phyloP scores from a whole-genome alignment of 108 stramenopile species.

The Conticribra weissflogii region DNA sequence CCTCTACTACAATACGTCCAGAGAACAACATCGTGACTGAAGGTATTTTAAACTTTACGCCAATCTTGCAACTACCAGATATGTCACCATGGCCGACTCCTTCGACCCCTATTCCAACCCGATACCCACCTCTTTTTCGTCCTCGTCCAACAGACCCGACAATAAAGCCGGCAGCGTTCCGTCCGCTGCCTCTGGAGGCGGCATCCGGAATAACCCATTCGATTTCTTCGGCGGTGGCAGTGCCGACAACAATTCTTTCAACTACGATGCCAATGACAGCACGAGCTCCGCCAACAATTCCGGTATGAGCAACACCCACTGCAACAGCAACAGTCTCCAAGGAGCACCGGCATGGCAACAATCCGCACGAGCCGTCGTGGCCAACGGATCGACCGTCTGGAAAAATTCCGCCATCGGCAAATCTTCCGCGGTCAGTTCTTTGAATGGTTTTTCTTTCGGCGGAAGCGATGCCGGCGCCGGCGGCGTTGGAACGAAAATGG shows the following conservation, averaged over 20 bases:
- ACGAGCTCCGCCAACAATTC: too few relatives aligned
- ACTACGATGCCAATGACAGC: too few relatives aligned
- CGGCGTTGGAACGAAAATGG: background rate
- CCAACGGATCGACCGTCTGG: slow-evolving; percentile 13
- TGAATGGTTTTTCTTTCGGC: background rate
- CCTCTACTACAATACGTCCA: too few relatives aligned
- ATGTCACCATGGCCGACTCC: slow-evolving; percentile 1
- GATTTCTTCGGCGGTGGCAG: background rate
- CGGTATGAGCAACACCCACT: background rate
- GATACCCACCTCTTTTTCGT: background rate
- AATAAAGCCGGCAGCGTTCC: background rate
- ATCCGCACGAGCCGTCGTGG: slow-evolving; percentile 4
- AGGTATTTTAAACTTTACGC: too few relatives aligned
- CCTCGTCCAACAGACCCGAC: too few relatives aligned
- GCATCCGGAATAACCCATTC: too few relatives aligned
- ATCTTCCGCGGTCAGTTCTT: too few relatives aligned
- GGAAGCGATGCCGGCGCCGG: background rate
- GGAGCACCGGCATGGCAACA: slow-evolving; percentile 7
- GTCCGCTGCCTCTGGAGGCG: background rate
- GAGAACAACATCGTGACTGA: too few relatives aligned
- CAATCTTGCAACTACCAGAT: too few relatives aligned
- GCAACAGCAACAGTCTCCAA: slow-evolving; percentile 3
- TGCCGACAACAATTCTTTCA: background rate
- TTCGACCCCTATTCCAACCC: slow-evolving; percentile 9
- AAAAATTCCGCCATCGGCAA: slow-evolving; percentile 2